Evolutionary conservation across 2,329 filamentous ascomycete genomes (phyloP), one percentile per base, ranked within the genome.

Genomic region (Penicillium sclerotiorum): DNA sequence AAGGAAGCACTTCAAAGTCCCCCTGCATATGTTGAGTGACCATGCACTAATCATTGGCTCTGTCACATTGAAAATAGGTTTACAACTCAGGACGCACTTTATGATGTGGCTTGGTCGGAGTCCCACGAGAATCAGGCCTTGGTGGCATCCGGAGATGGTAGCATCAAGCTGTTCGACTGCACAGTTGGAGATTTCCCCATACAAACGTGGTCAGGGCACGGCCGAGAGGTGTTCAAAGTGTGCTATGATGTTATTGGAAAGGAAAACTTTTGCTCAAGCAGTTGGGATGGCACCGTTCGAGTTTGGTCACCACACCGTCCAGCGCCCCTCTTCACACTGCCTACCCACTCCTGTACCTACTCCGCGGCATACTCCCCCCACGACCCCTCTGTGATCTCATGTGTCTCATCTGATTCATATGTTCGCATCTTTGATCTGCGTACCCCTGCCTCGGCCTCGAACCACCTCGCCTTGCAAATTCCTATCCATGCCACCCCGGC

Each of bases 261-360:
- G 69, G 89, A 94, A 64, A 90, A 85, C 0, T 97, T 99, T 67
- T 81, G 91, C 23, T 95, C 90, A 1, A 91, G 87, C 58, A 95
- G 90, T 5, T 99, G 94, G 94, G 94, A 99, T 65, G 94, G 94
- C 42, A 95, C 90, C 2, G 84, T 97, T 62, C 96, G 96, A 75
- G 85, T 99, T 63, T 99, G 93, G 93, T 90, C 89, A 12, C 94
- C 94, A 1, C 85, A 87, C 41, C 80, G 88, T 32, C 79, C 77
- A 36, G 79, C 85, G 47, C 93, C 90, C 25, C 76, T 99, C 50
- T 81, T 87, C 48, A 99, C 94, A 2, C 80, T 99, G 21, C 92
- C 94, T 3, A 89, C 94, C 21, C 92, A 95, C 64, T 90, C 84
- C 61, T 99, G 94, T 76, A 96, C 94, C 23, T 99, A 99, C 77